Conservation (phyloP, 306 rosid species). For the Fragaria nilgerrensis region DNA sequence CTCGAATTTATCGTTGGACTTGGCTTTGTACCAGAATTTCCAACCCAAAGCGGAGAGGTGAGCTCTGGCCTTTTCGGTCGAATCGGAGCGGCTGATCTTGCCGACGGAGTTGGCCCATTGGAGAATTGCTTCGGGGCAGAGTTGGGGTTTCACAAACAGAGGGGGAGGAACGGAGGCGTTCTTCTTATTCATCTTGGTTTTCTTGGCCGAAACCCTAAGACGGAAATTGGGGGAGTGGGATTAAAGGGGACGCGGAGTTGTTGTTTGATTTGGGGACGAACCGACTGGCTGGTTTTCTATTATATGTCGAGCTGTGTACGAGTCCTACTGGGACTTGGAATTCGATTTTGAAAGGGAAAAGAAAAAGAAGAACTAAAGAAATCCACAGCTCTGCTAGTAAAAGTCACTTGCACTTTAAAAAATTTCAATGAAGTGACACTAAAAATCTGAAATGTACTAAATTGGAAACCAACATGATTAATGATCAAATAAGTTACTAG, state of each 20-base stretch:
- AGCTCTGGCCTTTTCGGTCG: conserved; percentile 13
- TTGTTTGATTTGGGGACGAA: not conserved
- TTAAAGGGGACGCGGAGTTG: not conserved
- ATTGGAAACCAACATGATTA: no score
- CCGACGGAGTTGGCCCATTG: not conserved
- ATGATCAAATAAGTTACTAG: no score
- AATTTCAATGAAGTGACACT: no score
- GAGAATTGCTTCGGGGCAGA: not conserved
- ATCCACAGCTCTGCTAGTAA: no score
- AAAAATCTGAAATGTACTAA: no score
- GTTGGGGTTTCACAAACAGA: not conserved
- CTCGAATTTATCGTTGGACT: conserved; percentile 33
- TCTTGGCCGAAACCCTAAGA: not conserved
- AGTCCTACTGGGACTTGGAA: not conserved
- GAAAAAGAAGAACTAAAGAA: no score
- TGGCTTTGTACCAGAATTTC: conserved; percentile 35
- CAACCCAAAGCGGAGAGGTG: conserved; percentile 58
- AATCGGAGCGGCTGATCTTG: not conserved
- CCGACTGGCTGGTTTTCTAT: no score
- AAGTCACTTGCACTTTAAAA: no score
- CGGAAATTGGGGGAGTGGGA: not conserved
- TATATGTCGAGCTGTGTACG: not conserved
- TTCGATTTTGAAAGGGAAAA: no score
- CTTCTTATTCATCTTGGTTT: not conserved
- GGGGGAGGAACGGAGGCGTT: not conserved